These are phyloP conservation scores for Plantago lanceolata DNA, from an alignment of 305 asterid species.

Conservation along the genomic window DNA sequence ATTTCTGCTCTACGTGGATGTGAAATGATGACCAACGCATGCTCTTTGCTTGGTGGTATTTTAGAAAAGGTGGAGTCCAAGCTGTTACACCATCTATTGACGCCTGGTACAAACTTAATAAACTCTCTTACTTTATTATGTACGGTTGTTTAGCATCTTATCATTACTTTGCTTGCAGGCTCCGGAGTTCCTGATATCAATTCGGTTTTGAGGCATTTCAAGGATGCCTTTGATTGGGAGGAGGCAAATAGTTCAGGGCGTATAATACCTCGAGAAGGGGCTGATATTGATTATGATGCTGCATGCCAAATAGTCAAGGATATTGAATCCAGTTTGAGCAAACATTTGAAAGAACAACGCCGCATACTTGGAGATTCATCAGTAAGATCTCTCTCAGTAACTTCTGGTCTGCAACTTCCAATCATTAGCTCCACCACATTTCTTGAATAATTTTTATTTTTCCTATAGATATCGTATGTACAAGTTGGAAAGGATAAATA, in stretches of 20 bases:
- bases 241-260: slow-evolving; percentile 94
- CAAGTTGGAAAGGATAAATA: slow-evolving; percentile 81
- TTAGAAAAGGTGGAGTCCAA: slow-evolving; percentile 57
- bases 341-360: slow-evolving; percentile 83
- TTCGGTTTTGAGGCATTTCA: slow-evolving; percentile 65
- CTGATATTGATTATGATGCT: slow-evolving; percentile 76
- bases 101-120: slow-evolving; percentile 52
- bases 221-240: slow-evolving; percentile 92
- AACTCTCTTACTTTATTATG: slow-evolving; percentile 16
- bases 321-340: slow-evolving; percentile 57
- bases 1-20: slow-evolving; percentile 87
- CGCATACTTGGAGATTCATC: slow-evolving; percentile 75
- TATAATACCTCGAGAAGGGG: slow-evolving; percentile 87
- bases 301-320: slow-evolving; percentile 64
- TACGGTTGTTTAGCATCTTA: slow-evolving; percentile 31
- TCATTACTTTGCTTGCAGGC: slow-evolving; percentile 38
- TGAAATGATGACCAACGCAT: slow-evolving; percentile 60
- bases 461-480: slow-evolving; percentile 66
- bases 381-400: slow-evolving; percentile 41
- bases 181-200: slow-evolving; percentile 58
- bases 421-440: slow-evolving; percentile 12
- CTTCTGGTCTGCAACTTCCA: slow-evolving; percentile 13
- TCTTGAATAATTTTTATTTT: slow-evolving; percentile 11
- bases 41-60: slow-evolving; percentile 58
- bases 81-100: slow-evolving; percentile 61